phyloP scores from a whole-genome alignment of 2,329 filamentous ascomycete species.

The Penicillium verrucosum region DNA sequence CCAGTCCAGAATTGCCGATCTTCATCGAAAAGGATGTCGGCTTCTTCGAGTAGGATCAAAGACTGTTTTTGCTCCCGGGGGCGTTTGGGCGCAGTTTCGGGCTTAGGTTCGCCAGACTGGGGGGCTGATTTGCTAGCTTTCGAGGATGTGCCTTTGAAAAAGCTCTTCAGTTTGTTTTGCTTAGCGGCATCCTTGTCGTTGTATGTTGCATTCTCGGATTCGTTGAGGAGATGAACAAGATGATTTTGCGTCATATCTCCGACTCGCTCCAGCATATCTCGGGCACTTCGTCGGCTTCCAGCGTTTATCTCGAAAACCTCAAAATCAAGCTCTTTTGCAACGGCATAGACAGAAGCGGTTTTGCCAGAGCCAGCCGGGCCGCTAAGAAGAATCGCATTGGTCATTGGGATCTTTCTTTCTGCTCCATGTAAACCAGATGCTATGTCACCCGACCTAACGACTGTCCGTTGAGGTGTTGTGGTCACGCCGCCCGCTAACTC shows the following conservation, averaged over 20 bases:
- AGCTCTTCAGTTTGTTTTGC: conserved; percentile 75
- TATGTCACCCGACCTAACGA: conserved; percentile 42
- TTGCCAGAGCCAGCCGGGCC: conserved; percentile 90
- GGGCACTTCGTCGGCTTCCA: conserved; percentile 76
- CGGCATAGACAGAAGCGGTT: conserved; percentile 85
- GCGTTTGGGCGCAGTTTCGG: conserved; percentile 34
- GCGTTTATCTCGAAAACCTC: conserved; percentile 95
- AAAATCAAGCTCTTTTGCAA: conserved; percentile 86
- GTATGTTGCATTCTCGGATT: conserved; percentile 25
- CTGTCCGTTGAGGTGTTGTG: conserved; percentile 36
- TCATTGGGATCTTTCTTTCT: conserved; percentile 51
- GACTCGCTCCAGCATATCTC: conserved; percentile 84
- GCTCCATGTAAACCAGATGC: conserved; percentile 29
- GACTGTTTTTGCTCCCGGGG: conserved; percentile 75
- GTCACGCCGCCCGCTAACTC: conserved; percentile 42
- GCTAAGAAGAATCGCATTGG: conserved; percentile 81
- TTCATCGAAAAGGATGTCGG: conserved; percentile 89
- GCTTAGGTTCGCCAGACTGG: conserved; percentile 18
- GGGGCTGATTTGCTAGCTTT: conserved; percentile 22
- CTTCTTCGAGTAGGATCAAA: conserved; percentile 88
- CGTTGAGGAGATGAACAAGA: conserved; percentile 61
- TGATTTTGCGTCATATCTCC: conserved; percentile 98
- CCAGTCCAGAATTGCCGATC: conserved; percentile 94
- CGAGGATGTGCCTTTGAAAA: conserved; percentile 63
- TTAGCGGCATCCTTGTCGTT: conserved; percentile 56